These are phyloP conservation scores for Cordyceps cateniannulata DNA, from an alignment of 2,329 filamentous ascomycete genomes.

Conservation along the genomic window DNA sequence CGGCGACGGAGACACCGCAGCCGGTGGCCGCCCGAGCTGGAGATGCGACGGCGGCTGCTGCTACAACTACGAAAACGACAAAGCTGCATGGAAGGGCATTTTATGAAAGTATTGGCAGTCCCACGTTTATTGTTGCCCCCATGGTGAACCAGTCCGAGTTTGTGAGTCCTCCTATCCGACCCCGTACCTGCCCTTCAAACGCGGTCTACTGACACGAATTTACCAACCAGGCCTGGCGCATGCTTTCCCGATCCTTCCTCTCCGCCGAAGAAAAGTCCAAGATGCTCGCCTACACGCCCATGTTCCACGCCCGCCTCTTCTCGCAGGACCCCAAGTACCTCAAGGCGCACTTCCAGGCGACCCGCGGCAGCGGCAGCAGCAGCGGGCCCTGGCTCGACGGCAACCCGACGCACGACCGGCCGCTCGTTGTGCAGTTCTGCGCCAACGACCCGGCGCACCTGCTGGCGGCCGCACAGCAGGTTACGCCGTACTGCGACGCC, in stretches of 20 bases:
- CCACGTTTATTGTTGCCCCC: conserved; percentile 83
- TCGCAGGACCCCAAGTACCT: conserved; percentile 70
- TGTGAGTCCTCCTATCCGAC: conserved; percentile 46
- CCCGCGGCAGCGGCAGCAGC: conserved; percentile 23
- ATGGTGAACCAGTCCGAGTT: conserved; percentile 99
- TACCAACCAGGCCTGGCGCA: conserved; percentile 73
- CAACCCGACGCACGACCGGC: conserved; percentile 75
- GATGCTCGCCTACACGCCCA: conserved; percentile 86
- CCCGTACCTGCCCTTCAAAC: background rate
- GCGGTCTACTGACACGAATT: background rate
- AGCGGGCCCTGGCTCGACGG: conserved; percentile 69
- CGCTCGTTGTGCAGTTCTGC: conserved; percentile 95
- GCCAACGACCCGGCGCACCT: conserved; percentile 78
- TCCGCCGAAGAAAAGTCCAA: conserved; percentile 54
- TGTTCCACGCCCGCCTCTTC: conserved; percentile 92
- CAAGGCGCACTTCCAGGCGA: conserved; percentile 72
- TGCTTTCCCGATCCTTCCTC: conserved; percentile 91
- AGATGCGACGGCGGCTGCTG: conserved; percentile 9
- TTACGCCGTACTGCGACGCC: conserved; percentile 85
- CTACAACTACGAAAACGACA: conserved; percentile 21
- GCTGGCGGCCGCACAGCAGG: conserved; percentile 69
- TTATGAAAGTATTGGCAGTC: conserved; percentile 90
- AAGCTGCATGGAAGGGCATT: conserved; percentile 84
- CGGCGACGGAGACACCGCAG: conserved; percentile 3
- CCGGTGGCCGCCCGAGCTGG: background rate